These are phyloP conservation scores for apple (Malus domestica) DNA, from an alignment of 306 rosid species.

Conservation along the genomic window DNA sequence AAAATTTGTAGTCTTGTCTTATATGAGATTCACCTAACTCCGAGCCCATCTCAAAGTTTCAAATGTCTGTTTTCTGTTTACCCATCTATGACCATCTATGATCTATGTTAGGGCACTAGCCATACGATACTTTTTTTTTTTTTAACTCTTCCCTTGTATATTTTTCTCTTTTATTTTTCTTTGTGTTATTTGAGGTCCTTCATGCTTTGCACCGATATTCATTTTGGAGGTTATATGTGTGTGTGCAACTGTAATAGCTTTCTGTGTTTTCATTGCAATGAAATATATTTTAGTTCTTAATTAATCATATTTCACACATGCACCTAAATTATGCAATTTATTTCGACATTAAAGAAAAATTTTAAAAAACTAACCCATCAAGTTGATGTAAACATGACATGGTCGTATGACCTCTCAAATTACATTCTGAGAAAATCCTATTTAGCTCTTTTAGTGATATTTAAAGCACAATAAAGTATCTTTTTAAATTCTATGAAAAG, in stretches of 20 bases:
- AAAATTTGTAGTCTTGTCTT: too few species aligned
- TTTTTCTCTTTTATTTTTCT: not conserved
- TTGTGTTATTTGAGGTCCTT: not conserved
- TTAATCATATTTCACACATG: not conserved
- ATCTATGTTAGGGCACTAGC: too few species aligned
- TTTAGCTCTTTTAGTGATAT: not conserved
- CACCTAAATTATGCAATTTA: not conserved
- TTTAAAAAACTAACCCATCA: not conserved
- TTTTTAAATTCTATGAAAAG: not conserved
- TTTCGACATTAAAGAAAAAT: not conserved
- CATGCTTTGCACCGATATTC: not conserved
- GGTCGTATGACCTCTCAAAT: not conserved
- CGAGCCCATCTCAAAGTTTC: too few species aligned
- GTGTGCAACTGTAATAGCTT: not conserved
- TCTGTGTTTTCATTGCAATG: not conserved
- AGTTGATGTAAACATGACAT: not conserved
- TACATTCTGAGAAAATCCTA: not conserved
- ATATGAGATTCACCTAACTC: too few species aligned
- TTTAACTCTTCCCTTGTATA: not conserved
- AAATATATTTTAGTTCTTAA: not conserved
- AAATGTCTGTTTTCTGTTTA: too few species aligned
- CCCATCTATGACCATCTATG: too few species aligned
- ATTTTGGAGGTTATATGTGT: not conserved
- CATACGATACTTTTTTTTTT: too few species aligned
- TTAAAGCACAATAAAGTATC: not conserved